These are phyloP conservation scores for Lodderomyces orthopsilosis DNA, from an alignment of 1,139 yeast genomes.

Conservation along the genomic window DNA sequence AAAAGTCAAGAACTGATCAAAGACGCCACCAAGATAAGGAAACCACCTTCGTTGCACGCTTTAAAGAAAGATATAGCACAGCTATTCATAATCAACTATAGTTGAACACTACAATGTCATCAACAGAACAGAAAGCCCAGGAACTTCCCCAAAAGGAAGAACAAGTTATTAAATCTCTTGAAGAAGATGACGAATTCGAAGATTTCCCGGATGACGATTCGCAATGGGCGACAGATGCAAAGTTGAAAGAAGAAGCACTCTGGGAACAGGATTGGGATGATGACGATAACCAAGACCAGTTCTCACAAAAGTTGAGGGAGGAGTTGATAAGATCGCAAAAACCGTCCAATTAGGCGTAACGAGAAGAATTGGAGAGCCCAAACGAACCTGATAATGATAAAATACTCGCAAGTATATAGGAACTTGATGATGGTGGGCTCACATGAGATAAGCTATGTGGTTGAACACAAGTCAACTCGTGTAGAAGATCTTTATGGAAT, in stretches of 20 bases:
- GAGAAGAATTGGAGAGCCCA: no score
- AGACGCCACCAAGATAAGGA: conserved; percentile 1
- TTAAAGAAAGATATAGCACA: not conserved
- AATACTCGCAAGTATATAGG: no score
- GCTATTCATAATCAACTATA: not conserved
- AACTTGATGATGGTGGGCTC: no score
- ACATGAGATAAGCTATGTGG: no score
- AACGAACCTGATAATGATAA: no score
- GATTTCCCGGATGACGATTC: conserved; percentile 87
- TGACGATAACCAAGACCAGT: conserved; percentile 84
- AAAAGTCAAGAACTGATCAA: not conserved
- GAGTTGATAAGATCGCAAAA: conserved; percentile 28
- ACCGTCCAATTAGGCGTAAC: conserved; percentile 3
- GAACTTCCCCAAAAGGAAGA: conserved; percentile 24
- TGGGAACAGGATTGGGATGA: conserved; percentile 99
- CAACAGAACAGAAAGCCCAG: not conserved
- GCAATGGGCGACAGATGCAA: conserved; percentile 51
- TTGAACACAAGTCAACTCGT: not conserved
- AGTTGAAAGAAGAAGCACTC: conserved; percentile 44
- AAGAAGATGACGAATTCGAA: conserved; percentile 93
- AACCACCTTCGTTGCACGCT: not conserved
- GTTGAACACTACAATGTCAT: conserved; percentile 1
- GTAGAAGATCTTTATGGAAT: no score
- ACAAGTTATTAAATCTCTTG: conserved; percentile 58
- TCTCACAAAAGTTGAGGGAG: conserved; percentile 63